Conservation (phyloP, 768 basidiomycete genomes). For the Agaricus subrufescens region DNA sequence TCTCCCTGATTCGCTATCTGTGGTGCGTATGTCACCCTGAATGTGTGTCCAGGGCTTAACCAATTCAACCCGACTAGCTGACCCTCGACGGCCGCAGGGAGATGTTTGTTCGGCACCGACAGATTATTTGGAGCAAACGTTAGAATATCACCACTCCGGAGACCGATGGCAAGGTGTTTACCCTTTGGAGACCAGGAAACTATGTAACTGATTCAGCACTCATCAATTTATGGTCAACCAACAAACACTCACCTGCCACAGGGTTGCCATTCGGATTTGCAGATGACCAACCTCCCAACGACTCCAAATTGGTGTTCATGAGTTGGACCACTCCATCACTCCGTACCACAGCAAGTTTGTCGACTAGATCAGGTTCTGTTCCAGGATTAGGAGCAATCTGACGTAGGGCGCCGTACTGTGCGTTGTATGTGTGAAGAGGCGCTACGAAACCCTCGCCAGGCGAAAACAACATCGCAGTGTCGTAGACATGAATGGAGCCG, state of each 20-base stretch:
- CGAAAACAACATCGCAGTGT: conserved; percentile 48
- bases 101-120: conserved; percentile 48
- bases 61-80: conserved; percentile 55
- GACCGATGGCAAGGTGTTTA: conserved; percentile 75
- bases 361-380: conserved; percentile 41
- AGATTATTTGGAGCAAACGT: conserved; percentile 59
- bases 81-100: conserved; percentile 51
- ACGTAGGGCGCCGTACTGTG: conserved; percentile 38
- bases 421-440: conserved; percentile 46
- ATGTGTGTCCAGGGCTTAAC: conserved; percentile 65
- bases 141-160: conserved; percentile 65
- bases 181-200: conserved; percentile 87
- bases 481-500: conserved; percentile 58
- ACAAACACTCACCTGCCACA: conserved; percentile 46
- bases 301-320: conserved; percentile 50
- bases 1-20: conserved; percentile 20
- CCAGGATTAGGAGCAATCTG: conserved; percentile 67
- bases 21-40: conserved; percentile 59
- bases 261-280: conserved; percentile 45
- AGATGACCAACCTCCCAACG: conserved; percentile 52
- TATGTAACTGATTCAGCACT: conserved; percentile 20
- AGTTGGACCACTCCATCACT: conserved; percentile 50
- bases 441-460: conserved; percentile 34
- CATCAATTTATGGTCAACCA: background rate
- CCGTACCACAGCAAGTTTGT: conserved; percentile 53